phyloP scores from a whole-genome alignment of 148 eudicot genomes.

The Bassia scoparia region DNA sequence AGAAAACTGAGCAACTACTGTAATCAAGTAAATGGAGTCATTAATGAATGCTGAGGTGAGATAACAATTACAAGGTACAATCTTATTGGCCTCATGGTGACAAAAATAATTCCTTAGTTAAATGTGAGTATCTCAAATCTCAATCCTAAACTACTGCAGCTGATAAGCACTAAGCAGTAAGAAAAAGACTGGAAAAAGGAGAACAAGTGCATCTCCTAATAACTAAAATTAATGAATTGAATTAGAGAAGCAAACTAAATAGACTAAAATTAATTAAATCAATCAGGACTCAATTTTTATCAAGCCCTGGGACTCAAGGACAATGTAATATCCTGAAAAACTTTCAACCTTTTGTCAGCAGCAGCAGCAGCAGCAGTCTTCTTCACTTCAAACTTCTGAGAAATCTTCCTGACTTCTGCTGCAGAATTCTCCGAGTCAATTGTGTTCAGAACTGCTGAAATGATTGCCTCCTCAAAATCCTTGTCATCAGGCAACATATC shows the following conservation, averaged over 20 bases:
- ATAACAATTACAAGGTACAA: background rate
- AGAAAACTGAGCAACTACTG: too few relatives aligned
- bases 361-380: conserved; percentile 24
- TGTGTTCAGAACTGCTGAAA: conserved; percentile 70
- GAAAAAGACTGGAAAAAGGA: conserved; percentile 33
- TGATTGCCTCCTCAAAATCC: conserved; percentile 85
- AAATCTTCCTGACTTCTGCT: conserved; percentile 3
- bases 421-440: conserved; percentile 24
- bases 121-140: background rate
- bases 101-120: background rate
- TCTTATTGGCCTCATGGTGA: background rate
- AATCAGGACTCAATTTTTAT: conserved; percentile 3
- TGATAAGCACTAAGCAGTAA: background rate
- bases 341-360: conserved; percentile 64
- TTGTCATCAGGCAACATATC: conserved; percentile 75
- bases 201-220: conserved; percentile 85
- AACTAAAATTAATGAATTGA: conserved; percentile 15
- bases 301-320: conserved; percentile 72
- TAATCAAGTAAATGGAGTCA: background rate
- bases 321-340: conserved; percentile 71
- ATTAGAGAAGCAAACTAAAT: conserved; percentile 6
- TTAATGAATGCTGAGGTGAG: background rate
- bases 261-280: background rate
- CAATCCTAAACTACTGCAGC: conserved; percentile 6
- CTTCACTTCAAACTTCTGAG: conserved; percentile 21